Evolutionary conservation across 2,329 filamentous ascomycete genomes (phyloP).

Genomic region (Xylariaceae sp.): DNA sequence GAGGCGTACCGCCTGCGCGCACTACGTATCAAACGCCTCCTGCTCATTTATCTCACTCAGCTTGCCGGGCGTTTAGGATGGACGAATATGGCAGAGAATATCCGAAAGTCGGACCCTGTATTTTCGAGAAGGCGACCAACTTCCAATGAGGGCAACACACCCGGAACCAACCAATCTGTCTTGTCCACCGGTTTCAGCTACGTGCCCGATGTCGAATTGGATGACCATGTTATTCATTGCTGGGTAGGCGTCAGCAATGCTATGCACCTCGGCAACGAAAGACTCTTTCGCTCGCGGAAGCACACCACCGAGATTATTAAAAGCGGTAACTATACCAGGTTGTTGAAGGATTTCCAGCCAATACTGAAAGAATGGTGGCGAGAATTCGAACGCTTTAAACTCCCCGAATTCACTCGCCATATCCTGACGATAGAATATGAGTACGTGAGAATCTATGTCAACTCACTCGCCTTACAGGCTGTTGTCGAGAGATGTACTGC

Average conservation of each 20-base stretch:
- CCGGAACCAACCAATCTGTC: constrained; percentile 54
- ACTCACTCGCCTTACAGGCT: constrained; percentile 88
- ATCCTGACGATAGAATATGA: constrained; percentile 94
- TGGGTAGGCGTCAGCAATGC: constrained; percentile 92
- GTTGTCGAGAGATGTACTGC: constrained; percentile 89
- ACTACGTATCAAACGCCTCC: constrained; percentile 75
- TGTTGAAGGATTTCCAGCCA: constrained; percentile 77
- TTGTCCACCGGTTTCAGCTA: constrained; percentile 59
- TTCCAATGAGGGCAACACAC: constrained; percentile 55
- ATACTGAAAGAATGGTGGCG: constrained; percentile 74
- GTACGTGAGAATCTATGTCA: constrained; percentile 91
- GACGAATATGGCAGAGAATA: constrained; percentile 80
- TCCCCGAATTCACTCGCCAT: constrained; percentile 62
- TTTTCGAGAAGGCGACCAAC: constrained; percentile 45
- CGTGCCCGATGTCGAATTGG: constrained; percentile 61
- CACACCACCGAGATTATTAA: constrained; percentile 87
- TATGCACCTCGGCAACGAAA: constrained; percentile 87
- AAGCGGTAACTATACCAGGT: constrained; percentile 75
- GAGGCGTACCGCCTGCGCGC: constrained; percentile 73
- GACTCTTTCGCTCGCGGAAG: constrained; percentile 80
- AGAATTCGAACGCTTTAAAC: constrained; percentile 74
- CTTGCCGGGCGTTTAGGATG: constrained; percentile 89
- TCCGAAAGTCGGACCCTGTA: constrained; percentile 55
- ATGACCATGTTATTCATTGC: constrained; percentile 73
- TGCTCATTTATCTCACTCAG: constrained; percentile 89